Base-by-base conservation (phyloP, 2,329 filamentous ascomycete genomes). In the Fusarium irregulare region DNA sequence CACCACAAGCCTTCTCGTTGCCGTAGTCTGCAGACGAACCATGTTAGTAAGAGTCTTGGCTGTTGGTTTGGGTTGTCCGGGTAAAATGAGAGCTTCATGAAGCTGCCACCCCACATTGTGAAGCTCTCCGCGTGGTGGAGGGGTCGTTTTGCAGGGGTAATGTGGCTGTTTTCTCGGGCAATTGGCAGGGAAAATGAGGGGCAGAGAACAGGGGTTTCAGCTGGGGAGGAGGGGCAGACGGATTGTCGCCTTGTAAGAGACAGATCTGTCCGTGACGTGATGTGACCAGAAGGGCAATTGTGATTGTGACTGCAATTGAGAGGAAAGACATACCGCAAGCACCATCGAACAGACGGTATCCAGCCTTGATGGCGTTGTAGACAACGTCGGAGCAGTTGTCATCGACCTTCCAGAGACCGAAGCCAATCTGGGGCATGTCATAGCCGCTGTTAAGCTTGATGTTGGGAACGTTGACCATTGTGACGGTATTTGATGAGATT, bases 391-490 rank as follows among this genome's bases (percentile, higher is more conserved):
- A 89, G 77, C 88, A 90, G 58, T 88, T 89, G 73, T 91, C 92
- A 79, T 89, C 88, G 71, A 96, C 91, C 84, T 96, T 96, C 93
- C 93, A 96, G 73, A 95, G 87, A 64, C 91, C 91, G 78, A 92
- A 92, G 80, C 91, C 91, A 71, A 93, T 90, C 79, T 91, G 87
- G 76, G 91, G 91, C 91, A 93, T 93, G 75, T 91, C 84, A 74
- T 87, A 77, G 80, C 89, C 88, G 80, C 84, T 89, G 81, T 83
- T 90, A 68, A 91, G 86, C 82, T 89, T 90, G 79, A 90, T 83
- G 64, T 81, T 87, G 53, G 78, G 77, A 27, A 77, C 71, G 49
- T 76, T 70, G 30, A 67, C 79, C 75, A 82, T 79, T 68, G 72
- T 79, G 56, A 64, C 58, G 68, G 69, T 67, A 44, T 56, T 53